Conservation (phyloP, 2,329 filamentous ascomycete species). For the Rutstroemia sp. region DNA sequence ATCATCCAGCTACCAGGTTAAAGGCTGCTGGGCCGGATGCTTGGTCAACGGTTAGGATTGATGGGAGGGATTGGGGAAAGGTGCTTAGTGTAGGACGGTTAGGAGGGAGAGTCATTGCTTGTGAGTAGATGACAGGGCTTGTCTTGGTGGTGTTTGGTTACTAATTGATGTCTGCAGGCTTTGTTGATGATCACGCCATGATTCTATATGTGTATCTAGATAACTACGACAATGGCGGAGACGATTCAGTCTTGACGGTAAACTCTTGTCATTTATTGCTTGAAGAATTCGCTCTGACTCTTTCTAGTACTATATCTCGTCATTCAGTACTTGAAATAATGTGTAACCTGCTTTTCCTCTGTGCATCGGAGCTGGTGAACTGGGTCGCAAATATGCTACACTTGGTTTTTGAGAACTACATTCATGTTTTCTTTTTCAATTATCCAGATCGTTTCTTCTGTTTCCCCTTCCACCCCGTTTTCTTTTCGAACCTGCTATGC, state of each 20-base stretch:
- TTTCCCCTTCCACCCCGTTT: too few species aligned
- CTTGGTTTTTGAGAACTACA: too few species aligned
- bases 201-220: slow-evolving; percentile 78
- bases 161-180: slow-evolving; percentile 37
- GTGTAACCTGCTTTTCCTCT: not conserved
- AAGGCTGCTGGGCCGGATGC: slow-evolving; percentile 67
- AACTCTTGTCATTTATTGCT: slow-evolving; percentile 25
- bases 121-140: slow-evolving; percentile 37
- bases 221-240: slow-evolving; percentile 57
- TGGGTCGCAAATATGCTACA: too few species aligned
- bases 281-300: not conserved
- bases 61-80: slow-evolving; percentile 88
- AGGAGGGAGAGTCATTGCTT: slow-evolving; percentile 88
- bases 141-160: slow-evolving; percentile 5
- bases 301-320: not conserved
- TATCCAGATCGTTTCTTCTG: too few species aligned
- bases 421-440: too few species aligned
- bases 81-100: slow-evolving; percentile 89
- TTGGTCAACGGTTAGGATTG: slow-evolving; percentile 86
- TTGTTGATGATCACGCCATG: slow-evolving; percentile 71
- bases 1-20: slow-evolving; percentile 78
- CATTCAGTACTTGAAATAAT: not conserved
- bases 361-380: not conserved
- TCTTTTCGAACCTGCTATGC: too few species aligned
- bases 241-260: slow-evolving; percentile 72